These are phyloP conservation scores for Fusarium acutatum DNA, from an alignment of 2,329 filamentous ascomycete species.

Conservation along the genomic window DNA sequence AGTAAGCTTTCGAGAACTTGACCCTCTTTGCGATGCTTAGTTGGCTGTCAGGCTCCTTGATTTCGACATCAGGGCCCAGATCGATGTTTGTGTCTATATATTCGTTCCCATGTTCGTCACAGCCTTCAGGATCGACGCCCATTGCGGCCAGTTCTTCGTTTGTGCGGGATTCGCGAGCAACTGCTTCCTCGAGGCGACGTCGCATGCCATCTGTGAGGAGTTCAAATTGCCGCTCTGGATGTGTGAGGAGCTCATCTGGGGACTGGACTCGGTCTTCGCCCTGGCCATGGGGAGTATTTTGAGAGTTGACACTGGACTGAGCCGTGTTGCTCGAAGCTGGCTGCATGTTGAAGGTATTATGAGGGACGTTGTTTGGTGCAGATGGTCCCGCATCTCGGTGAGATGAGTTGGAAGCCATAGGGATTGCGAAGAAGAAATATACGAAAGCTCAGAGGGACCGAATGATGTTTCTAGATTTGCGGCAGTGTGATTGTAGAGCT, in stretches of 20 bases:
- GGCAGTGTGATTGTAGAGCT: neutral
- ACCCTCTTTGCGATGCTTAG: slow-evolving; percentile 36
- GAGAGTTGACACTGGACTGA: neutral
- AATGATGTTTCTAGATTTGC: neutral
- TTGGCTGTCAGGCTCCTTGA: slow-evolving; percentile 13
- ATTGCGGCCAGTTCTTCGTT: slow-evolving; percentile 8
- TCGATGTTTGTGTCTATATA: neutral
- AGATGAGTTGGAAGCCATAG: slow-evolving; percentile 5
- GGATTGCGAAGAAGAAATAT: neutral
- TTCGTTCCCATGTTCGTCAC: neutral
- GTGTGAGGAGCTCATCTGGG: neutral
- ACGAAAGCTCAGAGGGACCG: neutral
- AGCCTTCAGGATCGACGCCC: slow-evolving; percentile 3
- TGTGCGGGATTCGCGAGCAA: slow-evolving; percentile 15
- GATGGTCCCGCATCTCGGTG: neutral
- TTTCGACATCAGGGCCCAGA: slow-evolving; percentile 5
- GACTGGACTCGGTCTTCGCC: neutral
- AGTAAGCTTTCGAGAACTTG: slow-evolving; percentile 41
- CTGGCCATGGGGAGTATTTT: neutral
- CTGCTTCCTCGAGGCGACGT: slow-evolving; percentile 12
- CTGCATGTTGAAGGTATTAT: neutral
- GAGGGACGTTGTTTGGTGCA: neutral
- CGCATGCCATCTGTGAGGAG: slow-evolving; percentile 11
- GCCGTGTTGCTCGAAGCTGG: neutral
- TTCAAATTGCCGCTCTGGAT: neutral